Percentiles rank a stretch among this genome's conserved stretches.
phyloP scores from a whole-genome alignment of 2,329 filamentous ascomycete species.

The Neopestalotiopsis clavispora region DNA sequence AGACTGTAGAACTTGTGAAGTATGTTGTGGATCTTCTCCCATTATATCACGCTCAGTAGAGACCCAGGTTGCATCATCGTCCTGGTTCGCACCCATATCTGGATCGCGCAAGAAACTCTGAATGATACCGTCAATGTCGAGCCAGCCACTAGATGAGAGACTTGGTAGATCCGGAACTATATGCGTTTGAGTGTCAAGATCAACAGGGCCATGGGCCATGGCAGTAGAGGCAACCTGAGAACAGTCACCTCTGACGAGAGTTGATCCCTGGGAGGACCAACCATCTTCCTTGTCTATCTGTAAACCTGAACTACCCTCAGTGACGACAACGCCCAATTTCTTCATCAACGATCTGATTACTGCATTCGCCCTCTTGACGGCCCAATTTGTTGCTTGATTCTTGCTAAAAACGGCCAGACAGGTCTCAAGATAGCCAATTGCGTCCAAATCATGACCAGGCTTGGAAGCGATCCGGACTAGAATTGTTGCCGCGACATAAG shows the following conservation, averaged over 20 bases:
- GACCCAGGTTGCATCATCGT: too few relatives aligned
- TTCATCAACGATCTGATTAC: slow-evolving; percentile 52
- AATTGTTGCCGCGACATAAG: slow-evolving; percentile 59
- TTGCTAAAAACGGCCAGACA: slow-evolving; percentile 52
- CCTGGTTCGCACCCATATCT: too few relatives aligned
- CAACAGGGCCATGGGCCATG: too few relatives aligned
- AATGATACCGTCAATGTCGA: slow-evolving; percentile 18
- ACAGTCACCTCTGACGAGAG: too few relatives aligned
- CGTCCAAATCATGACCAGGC: slow-evolving; percentile 42
- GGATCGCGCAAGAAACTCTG: slow-evolving; percentile 10
- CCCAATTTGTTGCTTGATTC: slow-evolving; percentile 56
- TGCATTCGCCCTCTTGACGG: slow-evolving; percentile 48
- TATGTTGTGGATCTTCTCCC: too few relatives aligned
- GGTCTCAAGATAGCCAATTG: slow-evolving; percentile 44
- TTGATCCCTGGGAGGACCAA: too few relatives aligned
- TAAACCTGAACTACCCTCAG: not conserved
- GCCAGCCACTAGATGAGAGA: not conserved
- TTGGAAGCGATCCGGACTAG: slow-evolving; percentile 55
- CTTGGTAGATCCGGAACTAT: not conserved
- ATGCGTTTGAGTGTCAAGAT: not conserved
- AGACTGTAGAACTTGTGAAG: too few relatives aligned
- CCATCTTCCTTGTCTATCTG: not conserved
- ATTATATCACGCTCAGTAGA: too few relatives aligned
- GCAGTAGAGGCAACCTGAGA: too few relatives aligned
- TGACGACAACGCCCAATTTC: slow-evolving; percentile 41